A percentile compares a stretch with the other conserved stretches of the same genome.
Conservation (phyloP, 192 early-diverging fungal genomes). For the Fimicolochytrium jonesii region DNA sequence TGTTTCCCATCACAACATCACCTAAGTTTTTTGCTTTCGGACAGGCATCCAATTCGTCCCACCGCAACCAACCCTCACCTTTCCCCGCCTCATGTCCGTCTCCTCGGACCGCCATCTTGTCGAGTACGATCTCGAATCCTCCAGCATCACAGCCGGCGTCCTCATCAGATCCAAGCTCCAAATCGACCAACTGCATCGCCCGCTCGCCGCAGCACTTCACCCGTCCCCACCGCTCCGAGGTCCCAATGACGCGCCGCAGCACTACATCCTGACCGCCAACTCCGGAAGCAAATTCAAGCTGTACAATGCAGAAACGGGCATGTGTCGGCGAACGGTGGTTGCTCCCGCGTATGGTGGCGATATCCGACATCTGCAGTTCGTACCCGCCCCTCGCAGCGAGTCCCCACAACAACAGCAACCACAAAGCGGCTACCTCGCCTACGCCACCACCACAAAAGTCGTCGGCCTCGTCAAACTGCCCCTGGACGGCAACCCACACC, state of each 20-base stretch:
- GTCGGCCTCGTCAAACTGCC: slow-evolving; percentile 53
- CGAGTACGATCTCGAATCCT: slow-evolving; percentile 41
- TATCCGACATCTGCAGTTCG: slow-evolving; percentile 13
- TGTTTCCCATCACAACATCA: too few species aligned
- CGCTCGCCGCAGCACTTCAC: slow-evolving; percentile 39
- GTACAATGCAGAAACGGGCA: slow-evolving; percentile 37
- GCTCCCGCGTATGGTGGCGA: slow-evolving; percentile 52
- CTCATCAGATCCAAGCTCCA: slow-evolving; percentile 28
- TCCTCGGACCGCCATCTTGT: slow-evolving; percentile 43
- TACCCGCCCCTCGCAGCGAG: background rate
- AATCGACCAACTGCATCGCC: slow-evolving; percentile 46
- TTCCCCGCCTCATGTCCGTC: slow-evolving; percentile 34
- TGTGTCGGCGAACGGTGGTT: slow-evolving; percentile 51
- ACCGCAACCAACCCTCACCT: slow-evolving; percentile 12
- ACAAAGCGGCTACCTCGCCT: background rate
- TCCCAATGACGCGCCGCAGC: slow-evolving; percentile 26
- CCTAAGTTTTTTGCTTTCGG: too few species aligned
- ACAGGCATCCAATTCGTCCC: slow-evolving; percentile 38
- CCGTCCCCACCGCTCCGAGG: slow-evolving; percentile 13
- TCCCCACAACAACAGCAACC: background rate
- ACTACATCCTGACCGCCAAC: slow-evolving; percentile 42
- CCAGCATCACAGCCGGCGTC: slow-evolving; percentile 38
- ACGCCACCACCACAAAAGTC: slow-evolving; percentile 19
- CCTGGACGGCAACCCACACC: slow-evolving; percentile 57
- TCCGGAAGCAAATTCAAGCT: slow-evolving; percentile 41